phyloP scores from a whole-genome alignment of 345 rosid species.

The Gossypium raimondii region DNA sequence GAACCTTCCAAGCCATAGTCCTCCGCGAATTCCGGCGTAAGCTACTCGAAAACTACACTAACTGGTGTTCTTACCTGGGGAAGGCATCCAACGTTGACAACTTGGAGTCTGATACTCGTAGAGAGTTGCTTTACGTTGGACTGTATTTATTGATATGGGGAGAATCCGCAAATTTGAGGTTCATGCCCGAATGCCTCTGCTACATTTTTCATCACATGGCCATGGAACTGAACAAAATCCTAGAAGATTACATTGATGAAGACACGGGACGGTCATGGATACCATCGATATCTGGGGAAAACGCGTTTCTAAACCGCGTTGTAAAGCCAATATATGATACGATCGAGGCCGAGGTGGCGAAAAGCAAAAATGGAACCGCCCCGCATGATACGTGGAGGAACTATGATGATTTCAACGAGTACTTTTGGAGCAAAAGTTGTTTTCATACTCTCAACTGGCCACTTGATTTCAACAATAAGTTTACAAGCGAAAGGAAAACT shows the following conservation, averaged over 20 bases:
- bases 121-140: slow-evolving; percentile 64
- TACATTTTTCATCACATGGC: slow-evolving; percentile 90
- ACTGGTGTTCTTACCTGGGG: slow-evolving; percentile 79
- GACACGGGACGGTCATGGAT: slow-evolving; percentile 69
- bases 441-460: slow-evolving; percentile 87
- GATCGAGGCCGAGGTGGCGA: background rate
- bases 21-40: slow-evolving; percentile 64
- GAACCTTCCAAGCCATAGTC: slow-evolving; percentile 55
- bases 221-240: slow-evolving; percentile 44
- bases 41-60: slow-evolving; percentile 62
- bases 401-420: slow-evolving; percentile 91
- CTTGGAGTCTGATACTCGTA: slow-evolving; percentile 47
- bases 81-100: slow-evolving; percentile 50
- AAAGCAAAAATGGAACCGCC: background rate
- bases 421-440: slow-evolving; percentile 88
- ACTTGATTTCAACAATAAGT: slow-evolving; percentile 56
- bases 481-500: slow-evolving; percentile 67
- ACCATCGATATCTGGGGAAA: slow-evolving; percentile 69
- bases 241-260: slow-evolving; percentile 74
- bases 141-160: slow-evolving; percentile 84
- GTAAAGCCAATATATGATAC: slow-evolving; percentile 85
- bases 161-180: slow-evolving; percentile 77
- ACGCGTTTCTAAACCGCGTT: slow-evolving; percentile 57
- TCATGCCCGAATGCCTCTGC: slow-evolving; percentile 84
- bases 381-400: slow-evolving; percentile 47